Evolutionary conservation across 108 stramenopile species (phyloP).

Genomic region (Hondaea fermentalgiana): DNA sequence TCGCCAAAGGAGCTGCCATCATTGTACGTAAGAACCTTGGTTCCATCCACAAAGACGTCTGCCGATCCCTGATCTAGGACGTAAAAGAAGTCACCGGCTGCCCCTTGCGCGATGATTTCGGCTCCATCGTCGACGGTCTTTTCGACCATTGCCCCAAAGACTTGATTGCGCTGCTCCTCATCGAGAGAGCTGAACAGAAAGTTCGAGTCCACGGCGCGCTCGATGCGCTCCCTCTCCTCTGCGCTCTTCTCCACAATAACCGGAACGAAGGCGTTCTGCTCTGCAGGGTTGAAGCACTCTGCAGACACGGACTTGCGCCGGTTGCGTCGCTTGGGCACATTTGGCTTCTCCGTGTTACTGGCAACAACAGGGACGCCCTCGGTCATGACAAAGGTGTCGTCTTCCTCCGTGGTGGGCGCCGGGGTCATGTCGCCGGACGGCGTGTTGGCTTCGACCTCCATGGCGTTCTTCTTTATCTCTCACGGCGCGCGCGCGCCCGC

Average conservation of each 20-base stretch:
- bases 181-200: constrained; percentile 55
- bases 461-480: too few relatives aligned
- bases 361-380: background rate
- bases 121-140: constrained; percentile 31
- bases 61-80: constrained; percentile 43
- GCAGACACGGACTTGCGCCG: background rate
- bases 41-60: constrained; percentile 57
- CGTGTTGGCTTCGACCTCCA: too few relatives aligned
- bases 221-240: background rate
- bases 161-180: constrained; percentile 34
- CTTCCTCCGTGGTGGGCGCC: too few relatives aligned
- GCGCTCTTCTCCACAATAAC: background rate
- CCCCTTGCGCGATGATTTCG: constrained; percentile 53
- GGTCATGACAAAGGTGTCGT: too few relatives aligned
- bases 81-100: constrained; percentile 53
- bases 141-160: constrained; percentile 63
- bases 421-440: too few relatives aligned
- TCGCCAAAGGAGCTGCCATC: constrained; percentile 76
- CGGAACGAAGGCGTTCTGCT: background rate
- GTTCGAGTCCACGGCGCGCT: background rate
- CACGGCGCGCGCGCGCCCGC: too few relatives aligned
- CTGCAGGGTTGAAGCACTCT: background rate
- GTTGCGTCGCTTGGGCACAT: background rate
- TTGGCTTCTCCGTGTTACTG: background rate
- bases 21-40: constrained; percentile 58